Conservation (phyloP, 495 filamentous ascomycete genomes). For the Trichoderma reesei region DNA sequence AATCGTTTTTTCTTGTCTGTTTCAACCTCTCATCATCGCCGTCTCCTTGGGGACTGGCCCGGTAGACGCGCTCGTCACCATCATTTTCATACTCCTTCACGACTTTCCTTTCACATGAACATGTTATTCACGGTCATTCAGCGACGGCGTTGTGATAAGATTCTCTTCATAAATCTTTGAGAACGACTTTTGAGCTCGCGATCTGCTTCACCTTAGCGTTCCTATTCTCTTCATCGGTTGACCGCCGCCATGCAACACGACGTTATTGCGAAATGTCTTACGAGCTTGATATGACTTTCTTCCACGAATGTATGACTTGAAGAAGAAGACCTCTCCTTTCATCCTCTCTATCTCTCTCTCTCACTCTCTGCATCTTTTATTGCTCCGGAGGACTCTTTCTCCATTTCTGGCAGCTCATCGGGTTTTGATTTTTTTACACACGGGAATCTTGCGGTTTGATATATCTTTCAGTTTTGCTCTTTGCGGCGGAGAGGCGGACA, state of each 20-base stretch:
- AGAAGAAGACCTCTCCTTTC: constrained; percentile 9
- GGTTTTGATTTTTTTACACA: constrained; percentile 11
- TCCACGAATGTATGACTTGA: constrained; percentile 14
- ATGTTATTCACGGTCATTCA: constrained; percentile 1
- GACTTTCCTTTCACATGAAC: background rate
- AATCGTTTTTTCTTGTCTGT: constrained; percentile 22
- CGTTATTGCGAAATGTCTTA: constrained; percentile 8
- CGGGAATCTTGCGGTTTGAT: constrained; percentile 11
- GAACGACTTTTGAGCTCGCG: background rate
- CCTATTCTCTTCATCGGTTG: constrained; percentile 5
- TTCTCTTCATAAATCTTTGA: constrained; percentile 3
- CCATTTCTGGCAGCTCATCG: constrained; percentile 18
- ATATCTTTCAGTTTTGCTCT: background rate
- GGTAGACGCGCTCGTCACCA: background rate
- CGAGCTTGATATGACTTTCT: constrained; percentile 11
- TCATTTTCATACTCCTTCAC: background rate
- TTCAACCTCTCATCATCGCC: constrained; percentile 14
- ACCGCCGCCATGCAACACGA: constrained; percentile 6
- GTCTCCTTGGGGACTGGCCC: constrained; percentile 8
- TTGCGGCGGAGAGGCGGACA: constrained; percentile 13
- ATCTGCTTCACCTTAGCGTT: constrained; percentile 8
- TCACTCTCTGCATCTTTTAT: constrained; percentile 21
- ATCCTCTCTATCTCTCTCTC: constrained; percentile 11
- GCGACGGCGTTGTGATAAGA: constrained; percentile 5
- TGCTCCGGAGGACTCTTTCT: constrained; percentile 16